phyloP scores from a whole-genome alignment of 192 early-diverging fungal species.

The Coemansia sp. region DNA sequence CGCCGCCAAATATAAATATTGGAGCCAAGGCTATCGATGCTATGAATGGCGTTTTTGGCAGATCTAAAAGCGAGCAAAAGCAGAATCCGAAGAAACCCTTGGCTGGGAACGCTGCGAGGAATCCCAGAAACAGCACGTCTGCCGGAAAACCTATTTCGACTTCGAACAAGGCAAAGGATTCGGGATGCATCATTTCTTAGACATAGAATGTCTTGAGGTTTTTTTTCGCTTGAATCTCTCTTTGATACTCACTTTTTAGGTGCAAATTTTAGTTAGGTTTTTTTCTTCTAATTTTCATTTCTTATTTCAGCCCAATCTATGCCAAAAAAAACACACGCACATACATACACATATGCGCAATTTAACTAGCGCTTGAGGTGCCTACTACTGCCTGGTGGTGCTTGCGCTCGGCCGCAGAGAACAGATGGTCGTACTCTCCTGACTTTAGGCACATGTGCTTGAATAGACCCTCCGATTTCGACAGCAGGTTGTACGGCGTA shows the following conservation, averaged over 20 bases:
- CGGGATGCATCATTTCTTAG: conserved; percentile 34
- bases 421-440: conserved; percentile 75
- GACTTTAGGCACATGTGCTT: conserved; percentile 79
- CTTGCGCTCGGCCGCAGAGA: conserved; percentile 64
- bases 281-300: too few species aligned
- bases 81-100: background rate
- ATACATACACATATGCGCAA: background rate
- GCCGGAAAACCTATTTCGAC: background rate
- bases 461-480: conserved; percentile 53
- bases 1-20: conserved; percentile 14
- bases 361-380: background rate
- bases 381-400: conserved; percentile 22
- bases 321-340: too few species aligned
- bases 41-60: conserved; percentile 7
- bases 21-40: background rate
- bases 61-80: conserved; percentile 4
- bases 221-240: background rate
- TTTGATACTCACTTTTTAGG: background rate
- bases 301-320: too few species aligned
- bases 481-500: conserved; percentile 63
- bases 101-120: conserved; percentile 7
- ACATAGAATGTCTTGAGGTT: background rate
- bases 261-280: too few species aligned
- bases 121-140: background rate
- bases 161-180: conserved; percentile 24